A percentile compares a stretch with the other conserved stretches of the same genome.
These are phyloP conservation scores for Rosa chinensis DNA, from an alignment of 306 rosid species.

Conservation along the genomic window DNA sequence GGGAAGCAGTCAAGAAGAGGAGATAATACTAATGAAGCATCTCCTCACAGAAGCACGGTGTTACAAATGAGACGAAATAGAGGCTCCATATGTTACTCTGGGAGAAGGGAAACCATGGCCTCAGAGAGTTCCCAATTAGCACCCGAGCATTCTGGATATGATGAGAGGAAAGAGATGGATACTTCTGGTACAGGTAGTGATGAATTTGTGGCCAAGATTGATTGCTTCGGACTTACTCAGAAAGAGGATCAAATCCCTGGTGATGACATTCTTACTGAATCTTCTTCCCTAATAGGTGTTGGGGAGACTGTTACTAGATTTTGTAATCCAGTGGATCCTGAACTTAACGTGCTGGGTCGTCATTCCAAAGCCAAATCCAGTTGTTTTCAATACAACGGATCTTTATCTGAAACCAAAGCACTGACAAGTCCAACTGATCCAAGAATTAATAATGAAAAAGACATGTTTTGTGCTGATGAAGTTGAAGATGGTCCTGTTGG, in stretches of 20 bases:
- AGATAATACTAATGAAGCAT: constrained; percentile 23
- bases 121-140: constrained; percentile 35
- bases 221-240: constrained; percentile 19
- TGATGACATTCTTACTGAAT: constrained; percentile 29
- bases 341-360: constrained; percentile 13
- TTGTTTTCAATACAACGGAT: constrained; percentile 23
- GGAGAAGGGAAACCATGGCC: constrained; percentile 29
- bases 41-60: constrained; percentile 25
- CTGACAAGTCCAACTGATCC: constrained; percentile 24
- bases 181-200: constrained; percentile 20
- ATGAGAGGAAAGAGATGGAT: constrained; percentile 22
- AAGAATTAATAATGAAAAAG: constrained; percentile 29
- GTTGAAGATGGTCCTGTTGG: constrained; percentile 36
- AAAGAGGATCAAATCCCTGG: constrained; percentile 21
- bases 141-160: background rate
- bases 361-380: constrained; percentile 21
- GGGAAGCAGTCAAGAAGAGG: constrained; percentile 36
- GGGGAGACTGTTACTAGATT: constrained; percentile 24
- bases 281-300: constrained; percentile 20
- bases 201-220: constrained; percentile 23
- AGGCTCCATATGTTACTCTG: constrained; percentile 21
- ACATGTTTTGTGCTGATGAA: constrained; percentile 36
- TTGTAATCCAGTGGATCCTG: constrained; percentile 31
- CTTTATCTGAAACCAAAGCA: constrained; percentile 28
- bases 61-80: constrained; percentile 24